Base-by-base conservation (phyloP, 805 yeast species). In the Zygosaccharomyces kombuchaensis region DNA sequence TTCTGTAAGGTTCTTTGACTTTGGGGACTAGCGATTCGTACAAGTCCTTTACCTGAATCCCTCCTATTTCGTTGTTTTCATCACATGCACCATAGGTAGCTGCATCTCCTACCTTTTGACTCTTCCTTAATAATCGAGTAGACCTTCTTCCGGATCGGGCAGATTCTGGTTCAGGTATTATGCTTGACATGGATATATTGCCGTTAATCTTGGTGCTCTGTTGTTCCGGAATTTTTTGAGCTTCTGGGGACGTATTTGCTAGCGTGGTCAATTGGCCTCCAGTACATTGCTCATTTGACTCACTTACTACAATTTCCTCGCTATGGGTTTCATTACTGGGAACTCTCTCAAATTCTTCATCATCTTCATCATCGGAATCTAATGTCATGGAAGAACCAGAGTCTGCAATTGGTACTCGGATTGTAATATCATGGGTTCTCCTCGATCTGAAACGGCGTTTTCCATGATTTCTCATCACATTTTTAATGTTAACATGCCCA, bases 21-120 rank as follows among this genome's bases (percentile, higher is more conserved):
- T 66, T 66, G 1, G 62, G 56, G 2, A 66, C 65, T 27, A 66
- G 39, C 6, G 57, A 46, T 42, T 66, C 70, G 40, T 53, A 59
- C 8, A 65, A 47, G 45, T 58, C 60, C 16, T 52, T 50, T 9
- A 65, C 56, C n/a, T 48, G 46, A 7, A 51, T 23, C 3, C 34
- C 55, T 9, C 36, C 42, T 19, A 19, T 19, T 2, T 43, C 51
- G 9, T 45, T 42, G 7, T 41, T 36, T 4, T 36, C 51, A 14
- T 29, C 25, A 4, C 42, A 47, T 3, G 43, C 31, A 10, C 41
- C 35, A n/a, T 44, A 45, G 8, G 31, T 13, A 4, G 48, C 36
- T 14, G 39, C 40, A 10, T 30, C 31, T n/a, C 39, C 32, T 12
- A 29, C 27, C 10, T 40, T 40, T 22, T 23, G 47, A 13, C 47